Conservation (phyloP, 148 eudicot species). For the Rhododendron kiyosumense region DNA sequence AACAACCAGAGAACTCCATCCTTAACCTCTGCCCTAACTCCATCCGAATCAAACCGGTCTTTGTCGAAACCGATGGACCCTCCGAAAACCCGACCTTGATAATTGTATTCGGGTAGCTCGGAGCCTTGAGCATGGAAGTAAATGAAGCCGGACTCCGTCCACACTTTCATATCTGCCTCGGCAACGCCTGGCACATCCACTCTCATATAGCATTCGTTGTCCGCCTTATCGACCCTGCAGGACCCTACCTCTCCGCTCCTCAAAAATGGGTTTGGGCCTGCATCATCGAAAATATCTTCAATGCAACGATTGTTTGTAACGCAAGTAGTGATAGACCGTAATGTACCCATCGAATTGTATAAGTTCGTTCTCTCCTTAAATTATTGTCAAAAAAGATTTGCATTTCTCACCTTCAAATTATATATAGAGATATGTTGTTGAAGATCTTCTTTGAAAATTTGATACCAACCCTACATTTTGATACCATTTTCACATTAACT, state of each 20-base stretch:
- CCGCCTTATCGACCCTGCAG: slow-evolving; percentile 14
- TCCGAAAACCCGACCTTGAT: slow-evolving; percentile 15
- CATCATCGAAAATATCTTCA: too few relatives aligned
- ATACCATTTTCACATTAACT: too few relatives aligned
- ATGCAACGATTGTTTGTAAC: too few relatives aligned
- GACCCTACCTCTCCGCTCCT: slow-evolving; percentile 13
- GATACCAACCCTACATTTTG: too few relatives aligned
- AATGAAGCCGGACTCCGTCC: slow-evolving; percentile 9
- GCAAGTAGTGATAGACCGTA: too few relatives aligned
- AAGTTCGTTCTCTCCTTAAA: too few relatives aligned
- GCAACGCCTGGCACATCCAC: slow-evolving; percentile 20
- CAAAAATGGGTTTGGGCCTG: slow-evolving; percentile 17
- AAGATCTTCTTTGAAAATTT: too few relatives aligned
- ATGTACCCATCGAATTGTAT: too few relatives aligned
- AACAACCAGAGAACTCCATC: slow-evolving; percentile 19
- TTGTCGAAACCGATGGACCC: slow-evolving; percentile 16
- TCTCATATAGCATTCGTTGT: slow-evolving; percentile 17
- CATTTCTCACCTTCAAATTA: too few relatives aligned
- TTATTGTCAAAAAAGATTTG: too few relatives aligned
- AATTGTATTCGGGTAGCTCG: slow-evolving; percentile 2
- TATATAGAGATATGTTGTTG: too few relatives aligned
- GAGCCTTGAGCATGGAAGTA: slow-evolving; percentile 5
- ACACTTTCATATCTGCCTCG: slow-evolving; percentile 4
- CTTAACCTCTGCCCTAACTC: slow-evolving; percentile 11
- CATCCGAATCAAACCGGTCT: not conserved